These are phyloP conservation scores for Nidularia pulvinata DNA, from an alignment of 768 basidiomycete species.

Conservation along the genomic window DNA sequence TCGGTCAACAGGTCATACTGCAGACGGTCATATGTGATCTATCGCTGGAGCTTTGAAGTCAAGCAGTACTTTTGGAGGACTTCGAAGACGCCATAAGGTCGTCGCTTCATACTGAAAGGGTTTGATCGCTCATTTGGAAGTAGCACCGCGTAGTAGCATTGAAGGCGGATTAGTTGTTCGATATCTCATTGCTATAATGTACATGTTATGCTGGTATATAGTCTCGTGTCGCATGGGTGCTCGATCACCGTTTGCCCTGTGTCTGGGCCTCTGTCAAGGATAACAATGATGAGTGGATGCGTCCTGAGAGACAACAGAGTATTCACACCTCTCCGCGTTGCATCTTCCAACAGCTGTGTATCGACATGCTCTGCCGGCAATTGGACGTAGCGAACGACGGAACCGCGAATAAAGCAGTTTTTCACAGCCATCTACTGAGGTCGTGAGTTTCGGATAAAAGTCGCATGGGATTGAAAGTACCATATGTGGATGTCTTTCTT, in stretches of 20 bases:
- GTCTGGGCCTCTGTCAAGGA: conserved; percentile 39
- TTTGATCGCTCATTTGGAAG: too few species aligned
- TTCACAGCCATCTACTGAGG: conserved; percentile 89
- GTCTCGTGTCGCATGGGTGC: neutral
- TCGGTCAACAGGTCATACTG: too few species aligned
- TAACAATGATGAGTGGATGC: conserved; percentile 5
- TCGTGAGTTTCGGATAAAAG: neutral
- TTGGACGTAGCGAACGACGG: conserved; percentile 97
- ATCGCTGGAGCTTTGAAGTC: too few species aligned
- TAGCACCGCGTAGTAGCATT: neutral
- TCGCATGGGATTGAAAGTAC: conserved; percentile 35
- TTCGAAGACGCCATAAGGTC: too few species aligned
- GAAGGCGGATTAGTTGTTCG: neutral
- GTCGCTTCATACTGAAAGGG: too few species aligned
- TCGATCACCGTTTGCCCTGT: conserved; percentile 17
- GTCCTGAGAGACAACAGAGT: neutral
- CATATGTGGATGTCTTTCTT: conserved; percentile 97
- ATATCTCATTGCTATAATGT: neutral
- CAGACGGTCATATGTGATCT: too few species aligned
- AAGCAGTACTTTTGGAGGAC: too few species aligned
- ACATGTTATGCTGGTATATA: neutral
- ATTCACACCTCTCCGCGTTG: conserved; percentile 85
- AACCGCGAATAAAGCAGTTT: conserved; percentile 99
- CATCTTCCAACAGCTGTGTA: conserved; percentile 94
- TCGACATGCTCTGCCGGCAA: conserved; percentile 92